phyloP scores from a whole-genome alignment of 192 early-diverging fungal species.

The Linnemannia zychae region DNA sequence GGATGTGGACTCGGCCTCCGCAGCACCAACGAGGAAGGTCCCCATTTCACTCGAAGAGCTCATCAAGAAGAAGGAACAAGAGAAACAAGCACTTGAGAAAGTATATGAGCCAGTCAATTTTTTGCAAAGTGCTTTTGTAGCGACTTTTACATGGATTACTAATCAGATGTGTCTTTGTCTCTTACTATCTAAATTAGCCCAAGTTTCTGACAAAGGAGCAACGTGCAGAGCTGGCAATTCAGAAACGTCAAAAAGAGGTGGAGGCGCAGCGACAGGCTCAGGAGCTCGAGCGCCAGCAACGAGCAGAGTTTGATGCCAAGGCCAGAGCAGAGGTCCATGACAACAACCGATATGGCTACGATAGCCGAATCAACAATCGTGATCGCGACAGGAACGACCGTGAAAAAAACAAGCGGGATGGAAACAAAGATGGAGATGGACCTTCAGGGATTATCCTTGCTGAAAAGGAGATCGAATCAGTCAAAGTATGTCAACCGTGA shows the following conservation, averaged over 20 bases:
- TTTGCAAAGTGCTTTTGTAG: conserved; percentile 4
- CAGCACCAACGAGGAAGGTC: conserved; percentile 52
- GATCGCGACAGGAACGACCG: conserved; percentile 31
- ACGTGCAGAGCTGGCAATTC: conserved; percentile 87
- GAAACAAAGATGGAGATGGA: conserved; percentile 14
- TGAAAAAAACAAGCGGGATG: neutral
- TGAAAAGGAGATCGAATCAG: conserved; percentile 45
- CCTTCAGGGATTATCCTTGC: conserved; percentile 33
- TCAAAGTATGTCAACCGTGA: conserved; percentile 23
- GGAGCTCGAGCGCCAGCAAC: conserved; percentile 72
- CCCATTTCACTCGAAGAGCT: conserved; percentile 87
- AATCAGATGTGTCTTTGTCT: neutral
- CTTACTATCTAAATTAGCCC: conserved; percentile 60
- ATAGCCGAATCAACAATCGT: conserved; percentile 34
- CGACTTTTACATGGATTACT: neutral
- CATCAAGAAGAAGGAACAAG: conserved; percentile 73
- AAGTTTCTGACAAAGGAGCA: conserved; percentile 94
- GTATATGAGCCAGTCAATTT: conserved; percentile 37
- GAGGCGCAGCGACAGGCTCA: conserved; percentile 74
- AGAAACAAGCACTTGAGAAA: conserved; percentile 73
- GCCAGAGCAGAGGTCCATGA: conserved; percentile 62
- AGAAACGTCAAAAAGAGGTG: conserved; percentile 85
- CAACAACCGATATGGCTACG: conserved; percentile 50
- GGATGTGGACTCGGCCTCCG: conserved; percentile 24
- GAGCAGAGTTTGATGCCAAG: conserved; percentile 67